These are phyloP conservation scores for Spathaspora sp. DNA, from an alignment of 805 yeast species.

Conservation along the genomic window DNA sequence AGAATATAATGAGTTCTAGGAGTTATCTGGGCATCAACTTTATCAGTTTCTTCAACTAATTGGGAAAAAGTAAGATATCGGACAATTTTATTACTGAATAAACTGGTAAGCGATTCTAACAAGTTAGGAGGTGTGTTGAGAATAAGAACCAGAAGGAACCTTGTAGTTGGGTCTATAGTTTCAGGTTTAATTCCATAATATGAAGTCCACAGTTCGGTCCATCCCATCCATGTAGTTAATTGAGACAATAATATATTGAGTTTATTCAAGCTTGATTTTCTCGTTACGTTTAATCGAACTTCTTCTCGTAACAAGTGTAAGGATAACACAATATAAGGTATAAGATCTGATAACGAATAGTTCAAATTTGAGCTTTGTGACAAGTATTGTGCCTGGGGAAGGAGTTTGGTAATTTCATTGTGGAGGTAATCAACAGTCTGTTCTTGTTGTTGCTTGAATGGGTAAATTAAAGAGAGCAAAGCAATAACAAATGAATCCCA, in stretches of 20 bases:
- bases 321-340: constrained; percentile 62
- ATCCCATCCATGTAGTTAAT: constrained; percentile 63
- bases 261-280: constrained; percentile 26
- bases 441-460: constrained; percentile 28
- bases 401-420: constrained; percentile 27
- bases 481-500: constrained; percentile 60
- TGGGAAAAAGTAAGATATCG: constrained; percentile 67
- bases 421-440: constrained; percentile 3
- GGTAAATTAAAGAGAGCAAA: constrained; percentile 47
- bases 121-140: constrained; percentile 59
- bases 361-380: constrained; percentile 23
- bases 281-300: constrained; percentile 50
- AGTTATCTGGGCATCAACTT: constrained; percentile 55
- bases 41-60: constrained; percentile 58
- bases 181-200: constrained; percentile 45
- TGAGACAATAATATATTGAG: constrained; percentile 59
- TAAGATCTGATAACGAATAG: constrained; percentile 47
- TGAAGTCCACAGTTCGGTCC: constrained; percentile 64
- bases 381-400: constrained; percentile 28
- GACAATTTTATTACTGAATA: constrained; percentile 38
- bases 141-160: constrained; percentile 43
- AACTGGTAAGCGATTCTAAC: constrained; percentile 51
- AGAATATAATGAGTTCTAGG: constrained; percentile 63
- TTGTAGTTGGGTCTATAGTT: constrained; percentile 34
- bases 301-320: constrained; percentile 82